Conservation (phyloP, 2,329 filamentous ascomycete species). For the Penicillium crustosum region DNA sequence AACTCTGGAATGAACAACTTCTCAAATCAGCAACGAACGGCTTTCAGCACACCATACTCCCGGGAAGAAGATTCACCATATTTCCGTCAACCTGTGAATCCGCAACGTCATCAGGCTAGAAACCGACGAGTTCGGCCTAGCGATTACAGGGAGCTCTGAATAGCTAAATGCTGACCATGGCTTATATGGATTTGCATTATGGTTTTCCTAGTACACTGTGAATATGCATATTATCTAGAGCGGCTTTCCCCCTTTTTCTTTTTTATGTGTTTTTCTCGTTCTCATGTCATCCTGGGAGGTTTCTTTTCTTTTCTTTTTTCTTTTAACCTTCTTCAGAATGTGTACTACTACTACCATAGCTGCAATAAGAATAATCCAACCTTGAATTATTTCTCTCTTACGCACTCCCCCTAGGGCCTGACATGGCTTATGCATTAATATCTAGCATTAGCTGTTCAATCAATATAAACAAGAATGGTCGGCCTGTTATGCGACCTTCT, state of each 20-base stretch:
- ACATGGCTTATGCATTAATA: not conserved
- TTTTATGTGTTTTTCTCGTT: not conserved
- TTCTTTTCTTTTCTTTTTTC: too few species aligned
- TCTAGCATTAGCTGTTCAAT: too few species aligned
- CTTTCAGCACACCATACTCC: slow-evolving; percentile 54
- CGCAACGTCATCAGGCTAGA: slow-evolving; percentile 81
- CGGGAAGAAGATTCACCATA: slow-evolving; percentile 85
- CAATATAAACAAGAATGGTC: too few species aligned
- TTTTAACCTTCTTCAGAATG: not conserved
- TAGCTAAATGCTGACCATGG: not conserved
- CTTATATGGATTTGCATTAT: slow-evolving; percentile 2
- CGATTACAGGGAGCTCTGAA: slow-evolving; percentile 80
- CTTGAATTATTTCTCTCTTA: not conserved
- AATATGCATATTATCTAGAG: slow-evolving; percentile 14
- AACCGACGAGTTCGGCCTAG: slow-evolving; percentile 78
- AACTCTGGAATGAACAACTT: slow-evolving; percentile 46
- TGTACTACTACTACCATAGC: slow-evolving; percentile 15
- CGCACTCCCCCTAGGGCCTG: not conserved
- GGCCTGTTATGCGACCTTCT: too few species aligned
- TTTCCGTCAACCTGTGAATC: slow-evolving; percentile 93
- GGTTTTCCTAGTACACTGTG: not conserved
- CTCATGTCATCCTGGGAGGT: not conserved
- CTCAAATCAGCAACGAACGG: slow-evolving; percentile 59
- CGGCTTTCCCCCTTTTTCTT: not conserved
- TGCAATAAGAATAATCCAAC: not conserved